Evolutionary conservation across 2,329 filamentous ascomycete species (phyloP).

Genomic region (Volutella citrinella): DNA sequence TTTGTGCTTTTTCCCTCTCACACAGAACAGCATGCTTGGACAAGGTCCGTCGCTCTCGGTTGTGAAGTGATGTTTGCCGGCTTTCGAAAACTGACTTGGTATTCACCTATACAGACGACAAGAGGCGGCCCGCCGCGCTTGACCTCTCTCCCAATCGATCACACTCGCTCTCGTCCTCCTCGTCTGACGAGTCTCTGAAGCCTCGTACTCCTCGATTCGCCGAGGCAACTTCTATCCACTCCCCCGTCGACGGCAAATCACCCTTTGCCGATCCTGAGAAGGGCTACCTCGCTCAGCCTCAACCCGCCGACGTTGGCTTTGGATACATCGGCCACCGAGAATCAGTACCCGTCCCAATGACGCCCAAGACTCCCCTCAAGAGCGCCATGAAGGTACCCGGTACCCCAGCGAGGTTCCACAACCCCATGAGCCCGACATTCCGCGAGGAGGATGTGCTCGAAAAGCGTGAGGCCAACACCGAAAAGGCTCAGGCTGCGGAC

Average conservation of each 20-base stretch:
- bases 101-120: slow-evolving; percentile 41
- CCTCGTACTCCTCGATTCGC: slow-evolving; percentile 76
- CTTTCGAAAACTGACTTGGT: slow-evolving; percentile 16
- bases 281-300: slow-evolving; percentile 56
- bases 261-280: slow-evolving; percentile 60
- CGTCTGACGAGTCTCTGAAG: slow-evolving; percentile 58
- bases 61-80: too few relatives aligned
- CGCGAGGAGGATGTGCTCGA: slow-evolving; percentile 83
- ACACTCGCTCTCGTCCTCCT: slow-evolving; percentile 48
- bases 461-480: slow-evolving; percentile 76
- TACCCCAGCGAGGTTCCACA: slow-evolving; percentile 70
- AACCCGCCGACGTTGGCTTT: slow-evolving; percentile 86
- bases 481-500: slow-evolving; percentile 84
- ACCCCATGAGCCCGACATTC: slow-evolving; percentile 88
- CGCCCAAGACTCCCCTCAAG: slow-evolving; percentile 78
- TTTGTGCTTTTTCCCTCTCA: slow-evolving; percentile 12
- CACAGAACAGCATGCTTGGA: slow-evolving; percentile 31
- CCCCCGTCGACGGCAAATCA: slow-evolving; percentile 62
- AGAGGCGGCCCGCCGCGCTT: slow-evolving; percentile 54
- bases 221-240: slow-evolving; percentile 76
- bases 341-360: slow-evolving; percentile 59
- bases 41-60: slow-evolving; percentile 42
- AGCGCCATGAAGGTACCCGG: slow-evolving; percentile 87
- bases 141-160: slow-evolving; percentile 50
- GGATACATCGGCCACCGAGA: slow-evolving; percentile 74